These are phyloP conservation scores for Jaapia argillacea DNA, from an alignment of 768 basidiomycete species.

Conservation along the genomic window DNA sequence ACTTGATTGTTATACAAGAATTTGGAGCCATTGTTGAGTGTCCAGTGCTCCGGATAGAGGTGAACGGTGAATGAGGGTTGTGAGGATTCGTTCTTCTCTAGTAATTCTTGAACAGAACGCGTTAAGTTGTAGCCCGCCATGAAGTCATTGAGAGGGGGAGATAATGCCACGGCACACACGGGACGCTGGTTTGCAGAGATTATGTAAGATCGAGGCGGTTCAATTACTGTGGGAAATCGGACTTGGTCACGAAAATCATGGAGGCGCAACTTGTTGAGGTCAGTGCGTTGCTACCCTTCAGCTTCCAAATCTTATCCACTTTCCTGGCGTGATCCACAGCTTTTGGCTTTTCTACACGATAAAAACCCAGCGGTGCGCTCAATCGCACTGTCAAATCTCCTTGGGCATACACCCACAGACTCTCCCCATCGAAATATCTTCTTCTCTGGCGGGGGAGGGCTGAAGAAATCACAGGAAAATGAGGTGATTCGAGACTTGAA, in stretches of 20 bases:
- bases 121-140: slow-evolving; percentile 74
- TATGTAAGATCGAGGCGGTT: too few relatives aligned
- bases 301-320: too few relatives aligned
- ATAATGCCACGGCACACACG: too few relatives aligned
- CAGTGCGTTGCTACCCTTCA: too few relatives aligned
- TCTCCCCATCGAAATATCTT: slow-evolving; percentile 70
- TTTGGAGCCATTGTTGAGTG: slow-evolving; percentile 71
- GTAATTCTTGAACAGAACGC: slow-evolving; percentile 50
- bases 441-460: slow-evolving; percentile 45
- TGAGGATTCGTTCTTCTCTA: slow-evolving; percentile 42
- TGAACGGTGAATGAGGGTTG: slow-evolving; percentile 75
- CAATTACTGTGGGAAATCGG: neutral
- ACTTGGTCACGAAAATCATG: too few relatives aligned
- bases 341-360: slow-evolving; percentile 79
- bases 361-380: slow-evolving; percentile 82
- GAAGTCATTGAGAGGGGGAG: neutral
- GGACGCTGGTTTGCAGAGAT: too few relatives aligned
- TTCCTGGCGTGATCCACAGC: too few relatives aligned
- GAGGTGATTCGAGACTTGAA: slow-evolving; percentile 75
- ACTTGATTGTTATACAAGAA: slow-evolving; percentile 74
- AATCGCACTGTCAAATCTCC: slow-evolving; percentile 75
- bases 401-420: slow-evolving; percentile 68
- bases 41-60: slow-evolving; percentile 74
- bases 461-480: slow-evolving; percentile 51
- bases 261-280: neutral